phyloP scores from a whole-genome alignment of 163 green algal species.

The Coccomyxa subellipsoidea region DNA sequence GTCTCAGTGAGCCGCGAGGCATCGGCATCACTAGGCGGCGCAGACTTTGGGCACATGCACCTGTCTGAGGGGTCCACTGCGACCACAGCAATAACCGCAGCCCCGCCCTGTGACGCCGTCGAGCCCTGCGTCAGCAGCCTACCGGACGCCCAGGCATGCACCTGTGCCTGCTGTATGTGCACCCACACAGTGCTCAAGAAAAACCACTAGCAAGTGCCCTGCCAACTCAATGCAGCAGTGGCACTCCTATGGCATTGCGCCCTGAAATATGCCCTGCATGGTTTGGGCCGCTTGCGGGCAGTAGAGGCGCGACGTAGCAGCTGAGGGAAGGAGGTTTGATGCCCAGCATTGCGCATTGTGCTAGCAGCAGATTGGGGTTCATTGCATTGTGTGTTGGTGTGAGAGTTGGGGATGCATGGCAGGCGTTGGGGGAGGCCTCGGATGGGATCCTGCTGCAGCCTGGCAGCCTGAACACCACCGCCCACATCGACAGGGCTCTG shows the following conservation, averaged over 20 bases:
- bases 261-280: too few species aligned
- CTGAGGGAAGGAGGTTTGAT: too few species aligned
- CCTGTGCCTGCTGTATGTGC: too few species aligned
- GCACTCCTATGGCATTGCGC: too few species aligned
- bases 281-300: too few species aligned
- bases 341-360: too few species aligned
- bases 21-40: background rate
- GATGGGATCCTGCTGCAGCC: background rate
- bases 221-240: too few species aligned
- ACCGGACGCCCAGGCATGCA: background rate
- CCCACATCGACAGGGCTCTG: background rate
- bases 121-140: conserved; percentile 6
- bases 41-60: conserved; percentile 4
- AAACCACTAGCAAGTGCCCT: too few species aligned
- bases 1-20: background rate
- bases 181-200: too few species aligned
- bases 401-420: background rate
- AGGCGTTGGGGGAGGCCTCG: background rate
- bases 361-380: too few species aligned
- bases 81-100: background rate
- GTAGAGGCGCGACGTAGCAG: too few species aligned
- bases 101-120: background rate
- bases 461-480: background rate
- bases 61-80: background rate
- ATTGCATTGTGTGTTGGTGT: background rate